phyloP scores from a whole-genome alignment of 495 filamentous ascomycete species.

The Neurospora sp. region DNA sequence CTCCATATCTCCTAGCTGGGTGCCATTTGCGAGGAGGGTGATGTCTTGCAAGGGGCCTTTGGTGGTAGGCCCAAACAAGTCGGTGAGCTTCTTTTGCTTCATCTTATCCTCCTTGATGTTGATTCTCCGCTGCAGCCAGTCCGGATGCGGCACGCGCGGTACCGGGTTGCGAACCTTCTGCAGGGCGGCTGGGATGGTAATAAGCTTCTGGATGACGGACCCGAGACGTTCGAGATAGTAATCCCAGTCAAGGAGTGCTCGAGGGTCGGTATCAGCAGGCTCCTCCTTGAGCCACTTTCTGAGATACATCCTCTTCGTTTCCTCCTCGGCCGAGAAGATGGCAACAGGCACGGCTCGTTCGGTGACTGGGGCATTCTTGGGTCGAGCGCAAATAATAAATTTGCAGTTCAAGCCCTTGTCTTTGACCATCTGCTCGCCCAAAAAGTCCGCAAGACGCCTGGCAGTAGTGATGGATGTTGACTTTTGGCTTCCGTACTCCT shows the following conservation, averaged over 20 bases:
- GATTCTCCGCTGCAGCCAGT: conserved; percentile 91
- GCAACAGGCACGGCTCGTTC: conserved; percentile 90
- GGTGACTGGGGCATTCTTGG: conserved; percentile 83
- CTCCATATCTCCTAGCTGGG: conserved; percentile 61
- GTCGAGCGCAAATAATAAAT: conserved; percentile 88
- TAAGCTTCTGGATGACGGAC: conserved; percentile 95
- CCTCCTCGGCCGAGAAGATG: conserved; percentile 89
- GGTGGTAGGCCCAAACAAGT: conserved; percentile 56
- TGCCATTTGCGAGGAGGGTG: conserved; percentile 49
- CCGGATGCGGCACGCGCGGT: conserved; percentile 84
- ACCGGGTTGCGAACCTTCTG: conserved; percentile 94
- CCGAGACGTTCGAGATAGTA: conserved; percentile 94
- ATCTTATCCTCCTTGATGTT: conserved; percentile 91
- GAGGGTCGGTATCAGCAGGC: conserved; percentile 82
- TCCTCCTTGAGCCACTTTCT: conserved; percentile 95
- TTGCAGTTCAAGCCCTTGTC: conserved; percentile 99
- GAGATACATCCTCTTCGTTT: conserved; percentile 79
- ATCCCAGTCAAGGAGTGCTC: conserved; percentile 84
- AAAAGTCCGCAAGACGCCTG: conserved; percentile 87
- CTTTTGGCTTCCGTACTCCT: conserved; percentile 92
- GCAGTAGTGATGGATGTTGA: conserved; percentile 97
- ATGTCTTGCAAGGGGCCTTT: conserved; percentile 67
- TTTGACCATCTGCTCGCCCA: conserved; percentile 98
- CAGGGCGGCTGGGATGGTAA: conserved; percentile 93
- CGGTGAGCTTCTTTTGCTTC: conserved; percentile 98